phyloP scores from a whole-genome alignment of 129 eudicot species.

The Mikania micrantha region DNA sequence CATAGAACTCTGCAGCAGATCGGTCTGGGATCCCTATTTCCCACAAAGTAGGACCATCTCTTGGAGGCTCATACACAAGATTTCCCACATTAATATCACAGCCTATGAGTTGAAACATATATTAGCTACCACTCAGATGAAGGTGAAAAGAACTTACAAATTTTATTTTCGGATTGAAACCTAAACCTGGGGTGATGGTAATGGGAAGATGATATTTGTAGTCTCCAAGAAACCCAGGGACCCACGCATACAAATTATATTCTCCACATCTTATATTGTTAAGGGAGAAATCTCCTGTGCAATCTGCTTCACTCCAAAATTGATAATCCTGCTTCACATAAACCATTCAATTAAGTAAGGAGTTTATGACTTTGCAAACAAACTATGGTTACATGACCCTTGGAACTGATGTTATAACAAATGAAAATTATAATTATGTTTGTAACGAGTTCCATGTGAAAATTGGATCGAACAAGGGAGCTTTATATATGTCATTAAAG shows the following conservation, averaged over 20 bases:
- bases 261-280: slow-evolving; percentile 33
- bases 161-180: background rate
- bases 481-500: background rate
- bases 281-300: slow-evolving; percentile 33
- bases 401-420: background rate
- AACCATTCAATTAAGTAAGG: background rate
- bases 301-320: slow-evolving; percentile 68
- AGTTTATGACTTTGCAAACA: background rate
- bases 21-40: slow-evolving; percentile 89
- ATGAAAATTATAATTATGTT: slow-evolving; percentile 1
- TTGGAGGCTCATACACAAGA: slow-evolving; percentile 62
- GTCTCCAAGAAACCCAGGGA: slow-evolving; percentile 81
- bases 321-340: slow-evolving; percentile 58
- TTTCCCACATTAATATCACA: slow-evolving; percentile 38
- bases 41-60: slow-evolving; percentile 87
- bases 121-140: background rate
- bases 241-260: slow-evolving; percentile 79
- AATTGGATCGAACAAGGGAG: background rate
- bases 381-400: background rate
- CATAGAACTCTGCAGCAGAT: slow-evolving; percentile 71
- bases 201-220: slow-evolving; percentile 32
- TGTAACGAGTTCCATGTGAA: background rate
- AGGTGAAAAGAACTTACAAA: background rate
- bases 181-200: slow-evolving; percentile 48
- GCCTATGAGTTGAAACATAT: slow-evolving; percentile 5